Evolutionary conservation across 2,329 filamentous ascomycete genomes (phyloP).

Genomic region (Curvularia hawaiiensis): DNA sequence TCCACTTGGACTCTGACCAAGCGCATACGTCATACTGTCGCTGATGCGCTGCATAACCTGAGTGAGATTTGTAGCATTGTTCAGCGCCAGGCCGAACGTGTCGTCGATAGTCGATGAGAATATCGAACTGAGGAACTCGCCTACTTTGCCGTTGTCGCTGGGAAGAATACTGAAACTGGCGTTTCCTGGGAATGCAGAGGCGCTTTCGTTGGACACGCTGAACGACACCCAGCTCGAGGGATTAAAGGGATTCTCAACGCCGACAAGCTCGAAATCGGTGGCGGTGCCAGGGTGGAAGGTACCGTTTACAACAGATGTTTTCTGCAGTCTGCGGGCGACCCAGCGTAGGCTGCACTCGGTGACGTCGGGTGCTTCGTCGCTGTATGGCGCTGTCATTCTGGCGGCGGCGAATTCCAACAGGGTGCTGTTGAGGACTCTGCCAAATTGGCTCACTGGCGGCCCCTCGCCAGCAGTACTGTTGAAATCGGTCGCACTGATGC

Average conservation of each 20-base stretch:
- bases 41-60: background rate
- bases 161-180: background rate
- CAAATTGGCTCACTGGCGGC: background rate
- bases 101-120: background rate
- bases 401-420: background rate
- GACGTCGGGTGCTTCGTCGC: background rate
- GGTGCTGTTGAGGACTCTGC: background rate
- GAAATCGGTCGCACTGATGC: background rate
- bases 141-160: background rate
- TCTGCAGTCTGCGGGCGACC: background rate
- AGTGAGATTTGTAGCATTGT: background rate
- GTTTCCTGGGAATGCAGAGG: background rate
- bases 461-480: constrained; percentile 1
- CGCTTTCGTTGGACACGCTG: background rate
- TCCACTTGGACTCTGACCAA: background rate
- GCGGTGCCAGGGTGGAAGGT: constrained; percentile 1
- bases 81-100: background rate
- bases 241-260: background rate
- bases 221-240: background rate
- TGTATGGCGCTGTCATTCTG: background rate
- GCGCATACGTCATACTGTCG: background rate
- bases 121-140: background rate
- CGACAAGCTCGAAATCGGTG: background rate
- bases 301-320: constrained; percentile 2
- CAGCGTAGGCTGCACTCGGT: constrained; percentile 4